Evolutionary conservation across 2,329 filamentous ascomycete species (phyloP).

Genomic region (Diaporthe ampelina): DNA sequence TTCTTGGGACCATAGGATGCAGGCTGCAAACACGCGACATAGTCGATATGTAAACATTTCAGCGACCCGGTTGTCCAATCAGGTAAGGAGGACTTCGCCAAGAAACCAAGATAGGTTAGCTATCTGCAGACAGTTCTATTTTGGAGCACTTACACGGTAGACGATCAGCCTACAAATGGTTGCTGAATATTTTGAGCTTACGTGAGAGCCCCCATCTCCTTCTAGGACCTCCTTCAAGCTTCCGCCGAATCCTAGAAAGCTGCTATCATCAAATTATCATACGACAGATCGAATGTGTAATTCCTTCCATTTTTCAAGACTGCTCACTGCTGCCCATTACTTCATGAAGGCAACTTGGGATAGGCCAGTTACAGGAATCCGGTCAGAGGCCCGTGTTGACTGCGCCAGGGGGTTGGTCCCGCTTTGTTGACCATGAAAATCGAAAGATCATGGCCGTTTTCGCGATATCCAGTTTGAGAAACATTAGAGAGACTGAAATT

Average conservation of each 20-base stretch:
- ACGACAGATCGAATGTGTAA: not conserved
- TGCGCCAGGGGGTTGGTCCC: not conserved
- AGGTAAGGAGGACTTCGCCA: not conserved
- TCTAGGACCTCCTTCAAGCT: too few species aligned
- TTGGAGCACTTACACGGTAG: not conserved
- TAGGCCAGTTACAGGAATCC: not conserved
- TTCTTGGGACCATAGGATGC: not conserved
- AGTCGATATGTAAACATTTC: not conserved
- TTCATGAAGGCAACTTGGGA: not conserved
- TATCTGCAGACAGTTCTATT: not conserved
- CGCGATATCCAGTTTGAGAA: not conserved
- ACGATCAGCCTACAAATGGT: not conserved
- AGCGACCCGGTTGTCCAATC: not conserved
- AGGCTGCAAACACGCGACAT: not conserved
- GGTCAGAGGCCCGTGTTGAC: not conserved
- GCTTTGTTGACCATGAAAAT: not conserved
- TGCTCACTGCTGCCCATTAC: not conserved
- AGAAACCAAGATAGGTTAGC: not conserved
- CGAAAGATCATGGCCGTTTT: not conserved
- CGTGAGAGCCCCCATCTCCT: not conserved
- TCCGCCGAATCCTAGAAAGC: too few species aligned
- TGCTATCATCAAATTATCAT: not conserved
- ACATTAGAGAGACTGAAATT: not conserved
- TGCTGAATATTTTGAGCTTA: not conserved
- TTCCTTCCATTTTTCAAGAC: not conserved